A percentile compares a stretch with the other conserved stretches of the same genome.
Conservation (phyloP, 2,329 filamentous ascomycete species). For the Pseudogymnoascus sp. region DNA sequence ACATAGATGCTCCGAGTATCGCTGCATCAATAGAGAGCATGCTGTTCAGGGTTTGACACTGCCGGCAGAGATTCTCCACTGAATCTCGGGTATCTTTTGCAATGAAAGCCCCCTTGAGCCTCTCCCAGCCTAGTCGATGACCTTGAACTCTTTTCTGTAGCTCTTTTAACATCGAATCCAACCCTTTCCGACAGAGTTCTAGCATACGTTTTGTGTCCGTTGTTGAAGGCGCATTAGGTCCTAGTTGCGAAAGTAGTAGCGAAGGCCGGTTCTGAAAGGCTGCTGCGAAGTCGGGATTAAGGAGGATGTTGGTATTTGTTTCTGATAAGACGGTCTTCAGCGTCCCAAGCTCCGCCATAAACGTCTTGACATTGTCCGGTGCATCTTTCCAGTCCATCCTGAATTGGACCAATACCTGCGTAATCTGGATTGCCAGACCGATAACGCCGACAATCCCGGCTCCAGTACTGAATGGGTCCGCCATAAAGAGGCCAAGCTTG, state of each 20-base stretch:
- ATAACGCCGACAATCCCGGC: constrained; percentile 18
- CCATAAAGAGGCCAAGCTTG: too few species aligned
- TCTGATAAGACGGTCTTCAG: constrained; percentile 18
- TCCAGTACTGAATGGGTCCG: constrained; percentile 15
- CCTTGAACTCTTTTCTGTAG: constrained; percentile 13
- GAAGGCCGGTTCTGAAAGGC: constrained; percentile 21
- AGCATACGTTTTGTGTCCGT: constrained; percentile 12
- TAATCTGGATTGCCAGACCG: constrained; percentile 17
- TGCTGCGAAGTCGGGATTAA: constrained; percentile 19
- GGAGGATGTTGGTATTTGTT: constrained; percentile 15
- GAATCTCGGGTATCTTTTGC: constrained; percentile 14
- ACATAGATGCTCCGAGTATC: constrained; percentile 8
- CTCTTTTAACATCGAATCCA: constrained; percentile 12
- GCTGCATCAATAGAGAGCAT: constrained; percentile 15
- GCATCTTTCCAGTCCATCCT: constrained; percentile 21
- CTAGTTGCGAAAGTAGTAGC: constrained; percentile 15
- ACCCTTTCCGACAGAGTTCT: constrained; percentile 4
- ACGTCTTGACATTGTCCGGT: constrained; percentile 17
- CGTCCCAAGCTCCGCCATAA: constrained; percentile 16
- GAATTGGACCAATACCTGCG: constrained; percentile 17
- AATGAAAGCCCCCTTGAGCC: constrained; percentile 15
- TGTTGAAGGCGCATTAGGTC: constrained; percentile 10
- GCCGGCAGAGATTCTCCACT: constrained; percentile 15
- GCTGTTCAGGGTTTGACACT: constrained; percentile 18
- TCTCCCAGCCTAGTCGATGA: constrained; percentile 16